These are phyloP conservation scores for Colletotrichum sp. DNA, from an alignment of 2,329 filamentous ascomycete genomes.

Conservation along the genomic window DNA sequence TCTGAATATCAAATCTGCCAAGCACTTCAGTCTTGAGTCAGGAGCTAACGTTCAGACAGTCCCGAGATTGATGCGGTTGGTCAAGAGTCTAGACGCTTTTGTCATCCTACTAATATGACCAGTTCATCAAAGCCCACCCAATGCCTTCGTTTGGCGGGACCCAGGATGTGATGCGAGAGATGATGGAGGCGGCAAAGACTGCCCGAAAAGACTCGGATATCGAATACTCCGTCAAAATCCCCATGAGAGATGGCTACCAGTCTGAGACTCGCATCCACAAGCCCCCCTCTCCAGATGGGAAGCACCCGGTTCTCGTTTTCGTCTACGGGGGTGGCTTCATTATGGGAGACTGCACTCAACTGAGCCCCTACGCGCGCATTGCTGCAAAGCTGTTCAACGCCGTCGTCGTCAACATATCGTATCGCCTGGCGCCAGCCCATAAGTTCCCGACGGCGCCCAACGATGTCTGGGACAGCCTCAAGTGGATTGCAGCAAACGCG, in stretches of 20 bases:
- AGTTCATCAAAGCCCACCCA: background rate
- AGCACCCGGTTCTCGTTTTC: constrained; percentile 3
- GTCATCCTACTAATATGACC: background rate
- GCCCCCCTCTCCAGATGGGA: background rate
- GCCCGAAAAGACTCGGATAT: background rate
- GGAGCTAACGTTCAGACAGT: background rate
- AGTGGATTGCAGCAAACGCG: constrained; percentile 5
- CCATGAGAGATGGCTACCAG: background rate
- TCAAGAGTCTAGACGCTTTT: accelerated
- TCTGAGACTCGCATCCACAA: background rate
- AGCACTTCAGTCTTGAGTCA: background rate
- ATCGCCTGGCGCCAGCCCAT: constrained; percentile 51
- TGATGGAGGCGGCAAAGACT: background rate
- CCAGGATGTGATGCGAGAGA: background rate
- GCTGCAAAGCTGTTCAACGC: background rate
- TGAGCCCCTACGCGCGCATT: background rate
- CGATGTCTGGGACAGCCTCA: constrained; percentile 42
- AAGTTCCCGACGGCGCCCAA: constrained; percentile 45
- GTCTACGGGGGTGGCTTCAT: constrained; percentile 11
- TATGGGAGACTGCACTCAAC: background rate
- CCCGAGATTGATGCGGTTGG: background rate
- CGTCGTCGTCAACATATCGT: constrained; percentile 45
- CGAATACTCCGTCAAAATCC: background rate
- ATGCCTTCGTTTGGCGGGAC: background rate
- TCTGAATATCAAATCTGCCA: background rate